Percentiles rank a stretch among this genome's conserved stretches.
These are phyloP conservation scores for Monilinia fructicola DNA, from an alignment of 2,329 filamentous ascomycete genomes.

Conservation along the genomic window DNA sequence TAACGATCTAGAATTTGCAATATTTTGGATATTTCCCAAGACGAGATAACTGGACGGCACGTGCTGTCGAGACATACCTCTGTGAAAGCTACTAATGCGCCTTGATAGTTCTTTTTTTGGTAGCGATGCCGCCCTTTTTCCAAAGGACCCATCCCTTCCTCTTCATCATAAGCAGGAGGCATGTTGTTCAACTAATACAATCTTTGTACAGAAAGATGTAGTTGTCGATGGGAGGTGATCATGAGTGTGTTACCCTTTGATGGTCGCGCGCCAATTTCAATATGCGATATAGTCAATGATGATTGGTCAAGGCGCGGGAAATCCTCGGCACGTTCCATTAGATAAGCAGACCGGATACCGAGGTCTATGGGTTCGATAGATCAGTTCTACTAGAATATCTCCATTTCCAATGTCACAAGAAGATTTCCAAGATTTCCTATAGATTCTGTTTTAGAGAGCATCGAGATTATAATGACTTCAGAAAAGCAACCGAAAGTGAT, in stretches of 20 bases:
- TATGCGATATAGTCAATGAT: not conserved
- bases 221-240: not conserved
- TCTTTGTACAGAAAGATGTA: not conserved
- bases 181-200: not conserved
- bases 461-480: constrained; percentile 43
- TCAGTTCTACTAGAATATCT: constrained; percentile 3
- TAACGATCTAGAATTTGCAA: constrained; percentile 12
- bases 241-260: not conserved
- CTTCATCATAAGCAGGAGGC: constrained; percentile 24
- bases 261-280: not conserved
- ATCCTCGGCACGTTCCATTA: not conserved
- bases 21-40: not conserved
- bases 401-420: constrained; percentile 36
- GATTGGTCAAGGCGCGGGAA: not conserved
- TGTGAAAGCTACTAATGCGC: constrained; percentile 35
- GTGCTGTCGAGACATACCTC: constrained; percentile 29
- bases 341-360: constrained; percentile 5
- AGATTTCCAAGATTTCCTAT: constrained; percentile 37
- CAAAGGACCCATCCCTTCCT: constrained; percentile 34
- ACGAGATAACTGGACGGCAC: not conserved
- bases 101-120: constrained; percentile 36
- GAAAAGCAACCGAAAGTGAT: constrained; percentile 55
- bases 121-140: constrained; percentile 37
- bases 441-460: constrained; percentile 37
- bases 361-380: constrained; percentile 6